A percentile compares a stretch with the other conserved stretches of the same genome.
Conservation (phyloP, 495 filamentous ascomycete species). For the Penicillium bovifimosum region DNA sequence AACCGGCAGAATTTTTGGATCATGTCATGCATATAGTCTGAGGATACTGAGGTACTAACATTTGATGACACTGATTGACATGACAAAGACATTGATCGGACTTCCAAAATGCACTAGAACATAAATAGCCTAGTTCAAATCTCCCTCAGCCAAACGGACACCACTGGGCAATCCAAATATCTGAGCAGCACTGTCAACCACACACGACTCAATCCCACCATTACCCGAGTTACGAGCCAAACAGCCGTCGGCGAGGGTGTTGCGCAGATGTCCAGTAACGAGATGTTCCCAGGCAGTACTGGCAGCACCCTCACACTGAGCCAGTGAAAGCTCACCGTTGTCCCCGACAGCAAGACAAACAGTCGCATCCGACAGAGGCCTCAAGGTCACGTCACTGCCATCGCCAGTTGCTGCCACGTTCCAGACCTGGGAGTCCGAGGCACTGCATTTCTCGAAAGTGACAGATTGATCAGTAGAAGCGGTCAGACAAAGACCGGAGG, state of each 20-base stretch:
- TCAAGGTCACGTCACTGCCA: slow-evolving; percentile 16
- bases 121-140: background rate
- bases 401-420: slow-evolving; percentile 7
- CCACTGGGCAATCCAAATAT: slow-evolving; percentile 33
- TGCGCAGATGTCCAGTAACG: slow-evolving; percentile 27
- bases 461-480: slow-evolving; percentile 7
- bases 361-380: slow-evolving; percentile 19
- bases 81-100: no score
- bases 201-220: slow-evolving; percentile 10
- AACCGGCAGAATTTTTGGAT: no score
- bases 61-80: background rate
- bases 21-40: no score
- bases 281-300: slow-evolving; percentile 22
- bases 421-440: slow-evolving; percentile 26
- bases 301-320: slow-evolving; percentile 8
- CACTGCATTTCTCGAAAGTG: slow-evolving; percentile 22
- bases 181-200: slow-evolving; percentile 17
- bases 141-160: slow-evolving; percentile 10
- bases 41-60: no score
- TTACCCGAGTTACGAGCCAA: slow-evolving; percentile 18
- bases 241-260: slow-evolving; percentile 12
- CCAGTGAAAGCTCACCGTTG: slow-evolving; percentile 5
- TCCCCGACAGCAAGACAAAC: slow-evolving; percentile 16
- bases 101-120: background rate
- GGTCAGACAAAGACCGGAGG: slow-evolving; percentile 28